Base-by-base conservation (phyloP, 2,329 filamentous ascomycete species). In the Colletotrichum sp. region DNA sequence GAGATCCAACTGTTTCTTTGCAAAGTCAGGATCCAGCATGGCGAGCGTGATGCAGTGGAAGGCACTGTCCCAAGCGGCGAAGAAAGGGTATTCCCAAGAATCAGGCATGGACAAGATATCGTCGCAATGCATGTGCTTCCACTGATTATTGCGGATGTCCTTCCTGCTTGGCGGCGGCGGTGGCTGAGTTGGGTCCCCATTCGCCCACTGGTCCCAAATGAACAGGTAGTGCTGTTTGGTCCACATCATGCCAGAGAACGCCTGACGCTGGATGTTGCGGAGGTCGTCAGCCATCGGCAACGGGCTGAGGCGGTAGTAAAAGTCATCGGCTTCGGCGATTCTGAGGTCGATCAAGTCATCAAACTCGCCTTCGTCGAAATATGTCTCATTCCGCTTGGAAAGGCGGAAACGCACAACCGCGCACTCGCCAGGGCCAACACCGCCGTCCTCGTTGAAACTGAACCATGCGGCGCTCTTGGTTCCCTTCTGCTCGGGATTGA, bases 41-140 rank as follows among this genome's bases (percentile, higher is more conserved):
- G 97, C 95, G 77, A 99, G 87, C 0, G 96, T 95, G 80, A 99
- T 98, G 83, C 96, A 98, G 86, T 99, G 97, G 85, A 99, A 99
- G 7, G 96, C 96, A 71, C 95, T 96, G 84, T 99, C 96, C 96
- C 96, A 99, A 6, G 96, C 96, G 24, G 96, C 96, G 84, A 98
- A 98, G 88, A 98, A 99, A 0, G 96, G 96, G 81, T 99, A 99
- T 82, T 99, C 96, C 96, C 96, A 99, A 0, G 96, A 98, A 84
- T 99, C 96, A 1, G 96, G 97, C 96, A 99, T 98, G 1, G 96
- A 98, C 39, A 99, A 85, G 77, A 99, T 96, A 83, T 99, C 96
- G 79, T 99, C 97, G 80, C 98, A 92, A 84, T 98, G 91, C 90
- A 99, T 93, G 84, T 99, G 96, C 82, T 95, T 98, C 97, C 97